phyloP scores from a whole-genome alignment of 805 yeast genomes.

The Candida anglica region DNA sequence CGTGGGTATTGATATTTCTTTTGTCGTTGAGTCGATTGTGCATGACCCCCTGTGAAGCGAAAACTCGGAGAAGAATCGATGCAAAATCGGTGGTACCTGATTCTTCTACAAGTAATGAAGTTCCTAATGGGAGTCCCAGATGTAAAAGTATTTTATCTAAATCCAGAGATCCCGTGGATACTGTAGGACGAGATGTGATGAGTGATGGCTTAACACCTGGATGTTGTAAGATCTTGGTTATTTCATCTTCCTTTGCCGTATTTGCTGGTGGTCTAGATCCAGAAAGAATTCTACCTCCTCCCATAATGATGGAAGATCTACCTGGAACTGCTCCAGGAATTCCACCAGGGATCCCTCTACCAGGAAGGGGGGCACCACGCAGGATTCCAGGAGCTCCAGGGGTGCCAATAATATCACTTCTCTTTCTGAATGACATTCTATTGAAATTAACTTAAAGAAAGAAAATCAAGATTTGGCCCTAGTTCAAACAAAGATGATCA shows the following conservation, averaged over 20 bases:
- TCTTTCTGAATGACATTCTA: constrained; percentile 44
- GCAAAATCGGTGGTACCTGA: constrained; percentile 86
- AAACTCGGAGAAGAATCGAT: constrained; percentile 61
- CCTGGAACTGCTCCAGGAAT: constrained; percentile 4
- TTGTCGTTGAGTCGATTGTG: constrained; percentile 50
- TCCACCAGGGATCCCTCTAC: constrained; percentile 3
- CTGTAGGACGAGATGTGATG: constrained; percentile 66
- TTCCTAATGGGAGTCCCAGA: constrained; percentile 81
- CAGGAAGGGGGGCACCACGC: no score
- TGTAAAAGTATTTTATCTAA: constrained; percentile 74
- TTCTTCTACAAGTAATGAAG: constrained; percentile 70
- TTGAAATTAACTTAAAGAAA: no score
- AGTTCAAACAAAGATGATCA: no score
- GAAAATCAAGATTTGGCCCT: no score
- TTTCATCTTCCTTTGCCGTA: background rate
- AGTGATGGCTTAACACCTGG: constrained; percentile 76
- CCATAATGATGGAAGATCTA: constrained; percentile 4
- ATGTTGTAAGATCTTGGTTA: constrained; percentile 17
- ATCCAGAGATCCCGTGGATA: constrained; percentile 77
- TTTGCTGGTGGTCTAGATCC: constrained; percentile 3
- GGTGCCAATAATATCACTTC: constrained; percentile 35
- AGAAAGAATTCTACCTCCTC: constrained; percentile 6
- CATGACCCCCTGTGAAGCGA: constrained; percentile 72
- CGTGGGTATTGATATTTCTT: constrained; percentile 45
- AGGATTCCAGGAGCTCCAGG: no score